These are phyloP conservation scores for Aspergillus hiratsukae DNA, from an alignment of 2,329 filamentous ascomycete species.

Conservation along the genomic window DNA sequence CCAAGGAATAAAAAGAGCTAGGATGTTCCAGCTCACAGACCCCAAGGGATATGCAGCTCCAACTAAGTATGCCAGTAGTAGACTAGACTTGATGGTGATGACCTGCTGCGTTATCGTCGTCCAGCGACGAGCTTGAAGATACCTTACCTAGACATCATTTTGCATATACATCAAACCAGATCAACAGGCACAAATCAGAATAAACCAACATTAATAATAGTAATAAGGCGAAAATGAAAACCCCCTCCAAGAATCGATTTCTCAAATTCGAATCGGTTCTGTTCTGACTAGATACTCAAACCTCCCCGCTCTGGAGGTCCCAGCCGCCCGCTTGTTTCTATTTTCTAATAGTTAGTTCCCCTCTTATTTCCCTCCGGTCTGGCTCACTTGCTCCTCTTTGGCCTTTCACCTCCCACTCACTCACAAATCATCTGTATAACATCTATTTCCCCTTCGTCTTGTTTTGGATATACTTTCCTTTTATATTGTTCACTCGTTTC, in stretches of 20 bases:
- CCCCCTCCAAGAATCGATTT: background rate
- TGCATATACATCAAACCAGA: background rate
- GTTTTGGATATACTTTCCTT: conserved; percentile 7
- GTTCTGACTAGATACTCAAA: background rate
- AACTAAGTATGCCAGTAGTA: background rate
- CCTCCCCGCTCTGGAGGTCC: conserved; percentile 1
- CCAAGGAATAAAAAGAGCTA: background rate
- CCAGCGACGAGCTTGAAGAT: no score
- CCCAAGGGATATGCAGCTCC: background rate
- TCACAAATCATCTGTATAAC: conserved; percentile 23
- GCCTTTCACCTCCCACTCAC: conserved; percentile 8
- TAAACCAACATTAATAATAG: background rate
- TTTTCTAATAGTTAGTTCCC: conserved; percentile 15
- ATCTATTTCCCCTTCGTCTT: conserved; percentile 19
- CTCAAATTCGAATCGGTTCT: background rate
- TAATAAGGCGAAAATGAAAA: conserved; percentile 1
- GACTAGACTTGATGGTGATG: background rate
- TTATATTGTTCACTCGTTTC: conserved; percentile 23
- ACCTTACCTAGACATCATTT: no score
- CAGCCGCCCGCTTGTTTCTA: conserved; percentile 14
- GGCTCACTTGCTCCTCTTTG: conserved; percentile 14
- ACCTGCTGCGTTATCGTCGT: background rate
- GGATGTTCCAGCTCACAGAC: background rate
- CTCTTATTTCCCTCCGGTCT: conserved; percentile 13
- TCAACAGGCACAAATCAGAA: background rate